These are phyloP conservation scores for Mucor plumbeus DNA, from an alignment of 371 early-diverging fungal species.

Conservation along the genomic window DNA sequence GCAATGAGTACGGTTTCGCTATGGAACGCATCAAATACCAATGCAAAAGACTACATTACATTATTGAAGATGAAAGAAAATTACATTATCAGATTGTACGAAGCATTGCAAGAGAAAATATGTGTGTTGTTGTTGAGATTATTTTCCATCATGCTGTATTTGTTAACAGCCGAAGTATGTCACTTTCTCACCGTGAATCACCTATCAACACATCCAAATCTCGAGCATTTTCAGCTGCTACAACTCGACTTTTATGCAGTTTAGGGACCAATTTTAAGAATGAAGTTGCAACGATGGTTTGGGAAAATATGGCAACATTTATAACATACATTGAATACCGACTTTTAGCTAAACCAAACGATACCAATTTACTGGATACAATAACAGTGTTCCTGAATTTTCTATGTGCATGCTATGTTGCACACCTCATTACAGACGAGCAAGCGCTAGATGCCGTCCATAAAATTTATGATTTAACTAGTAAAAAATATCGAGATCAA, in stretches of 20 bases:
- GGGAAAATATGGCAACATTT: background rate
- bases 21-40: conserved; percentile 13
- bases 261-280: background rate
- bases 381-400: conserved; percentile 3
- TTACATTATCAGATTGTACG: background rate
- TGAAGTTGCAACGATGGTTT: background rate
- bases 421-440: background rate
- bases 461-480: background rate
- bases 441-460: background rate
- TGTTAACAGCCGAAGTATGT: background rate
- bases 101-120: background rate
- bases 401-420: background rate
- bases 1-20: background rate
- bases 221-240: background rate
- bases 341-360: background rate
- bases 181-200: background rate
- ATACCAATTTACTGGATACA: background rate
- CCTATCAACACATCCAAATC: background rate
- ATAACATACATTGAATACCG: background rate
- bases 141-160: conserved; percentile 5
- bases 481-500: background rate
- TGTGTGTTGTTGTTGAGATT: background rate
- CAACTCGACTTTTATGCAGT: background rate
- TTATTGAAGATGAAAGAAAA: background rate
- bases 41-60: background rate